Conservation (phyloP, 164 flowering plant species). For the Vitis labrusca region DNA sequence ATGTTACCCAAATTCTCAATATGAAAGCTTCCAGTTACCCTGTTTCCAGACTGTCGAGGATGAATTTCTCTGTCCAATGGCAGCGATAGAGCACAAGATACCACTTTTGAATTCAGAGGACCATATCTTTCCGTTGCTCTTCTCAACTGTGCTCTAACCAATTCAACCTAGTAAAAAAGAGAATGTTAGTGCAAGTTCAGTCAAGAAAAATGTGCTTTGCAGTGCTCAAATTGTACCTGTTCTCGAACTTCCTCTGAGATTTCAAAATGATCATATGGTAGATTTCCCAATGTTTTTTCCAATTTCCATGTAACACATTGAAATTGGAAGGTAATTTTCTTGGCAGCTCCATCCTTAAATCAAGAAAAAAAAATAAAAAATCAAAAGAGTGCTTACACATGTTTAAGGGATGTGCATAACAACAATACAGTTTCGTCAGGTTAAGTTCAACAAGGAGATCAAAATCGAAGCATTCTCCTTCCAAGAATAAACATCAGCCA, state of each 20-base stretch:
- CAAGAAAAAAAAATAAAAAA: slow-evolving; percentile 14
- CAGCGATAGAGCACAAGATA: slow-evolving; percentile 39
- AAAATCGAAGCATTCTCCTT: no score
- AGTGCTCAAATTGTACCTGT: slow-evolving; percentile 51
- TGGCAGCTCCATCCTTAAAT: slow-evolving; percentile 59
- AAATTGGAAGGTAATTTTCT: slow-evolving; percentile 61
- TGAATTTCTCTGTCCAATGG: slow-evolving; percentile 40
- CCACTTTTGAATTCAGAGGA: slow-evolving; percentile 39
- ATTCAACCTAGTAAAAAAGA: slow-evolving; percentile 56
- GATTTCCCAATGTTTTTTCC: slow-evolving; percentile 59
- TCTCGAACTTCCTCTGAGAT: slow-evolving; percentile 93
- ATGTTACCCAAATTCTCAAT: slow-evolving; percentile 25
- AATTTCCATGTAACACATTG: slow-evolving; percentile 76
- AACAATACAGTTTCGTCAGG: not conserved
- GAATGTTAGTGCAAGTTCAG: not conserved
- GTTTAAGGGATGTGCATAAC: not conserved
- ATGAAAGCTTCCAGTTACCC: slow-evolving; percentile 25
- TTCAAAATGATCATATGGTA: slow-evolving; percentile 65
- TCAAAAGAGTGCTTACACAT: slow-evolving; percentile 6
- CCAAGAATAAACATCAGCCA: no score
- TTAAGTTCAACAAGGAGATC: no score
- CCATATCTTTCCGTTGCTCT: slow-evolving; percentile 76
- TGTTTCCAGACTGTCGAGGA: slow-evolving; percentile 18
- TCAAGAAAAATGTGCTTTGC: not conserved
- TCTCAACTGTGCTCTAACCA: slow-evolving; percentile 77